Conservation (phyloP, 768 basidiomycete species). For the Amanita rimosa region DNA sequence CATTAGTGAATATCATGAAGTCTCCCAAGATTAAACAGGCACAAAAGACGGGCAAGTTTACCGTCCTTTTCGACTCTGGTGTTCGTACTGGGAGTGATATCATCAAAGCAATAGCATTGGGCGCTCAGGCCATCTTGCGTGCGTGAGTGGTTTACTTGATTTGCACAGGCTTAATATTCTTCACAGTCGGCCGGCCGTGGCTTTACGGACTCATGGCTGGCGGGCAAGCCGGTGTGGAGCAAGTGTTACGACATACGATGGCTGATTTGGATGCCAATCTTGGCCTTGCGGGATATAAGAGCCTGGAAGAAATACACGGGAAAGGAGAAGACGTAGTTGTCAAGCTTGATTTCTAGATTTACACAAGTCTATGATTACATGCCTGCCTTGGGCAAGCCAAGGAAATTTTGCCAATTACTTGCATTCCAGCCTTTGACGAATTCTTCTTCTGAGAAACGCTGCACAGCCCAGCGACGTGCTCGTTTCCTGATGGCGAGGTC, state of each 20-base stretch:
- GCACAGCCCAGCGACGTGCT: slow-evolving; percentile 60
- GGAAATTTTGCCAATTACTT: slow-evolving; percentile 43
- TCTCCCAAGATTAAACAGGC: slow-evolving; percentile 48
- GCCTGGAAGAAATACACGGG: slow-evolving; percentile 50
- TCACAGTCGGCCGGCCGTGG: slow-evolving; percentile 59
- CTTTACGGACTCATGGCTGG: slow-evolving; percentile 62
- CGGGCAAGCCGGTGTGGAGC: slow-evolving; percentile 66
- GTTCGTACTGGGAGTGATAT: slow-evolving; percentile 79
- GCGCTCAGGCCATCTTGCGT: slow-evolving; percentile 75
- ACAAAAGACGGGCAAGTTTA: slow-evolving; percentile 48
- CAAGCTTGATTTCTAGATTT: slow-evolving; percentile 24
- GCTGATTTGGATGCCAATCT: slow-evolving; percentile 60
- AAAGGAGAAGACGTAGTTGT: slow-evolving; percentile 40
- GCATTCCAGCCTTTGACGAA: slow-evolving; percentile 71
- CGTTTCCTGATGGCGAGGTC: slow-evolving; percentile 54
- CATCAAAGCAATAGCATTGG: slow-evolving; percentile 75
- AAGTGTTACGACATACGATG: slow-evolving; percentile 55
- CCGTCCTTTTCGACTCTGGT: slow-evolving; percentile 70
- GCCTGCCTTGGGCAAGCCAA: slow-evolving; percentile 6
- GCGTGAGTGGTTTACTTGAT: slow-evolving; percentile 14
- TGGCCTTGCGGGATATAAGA: slow-evolving; percentile 48
- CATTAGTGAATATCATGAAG: slow-evolving; percentile 56
- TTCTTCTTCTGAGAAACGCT: slow-evolving; percentile 64
- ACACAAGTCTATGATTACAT: not conserved
- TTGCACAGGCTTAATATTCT: not conserved